phyloP scores from a whole-genome alignment of 139 green algal species.

The Volvox reticuliferus region DNA sequence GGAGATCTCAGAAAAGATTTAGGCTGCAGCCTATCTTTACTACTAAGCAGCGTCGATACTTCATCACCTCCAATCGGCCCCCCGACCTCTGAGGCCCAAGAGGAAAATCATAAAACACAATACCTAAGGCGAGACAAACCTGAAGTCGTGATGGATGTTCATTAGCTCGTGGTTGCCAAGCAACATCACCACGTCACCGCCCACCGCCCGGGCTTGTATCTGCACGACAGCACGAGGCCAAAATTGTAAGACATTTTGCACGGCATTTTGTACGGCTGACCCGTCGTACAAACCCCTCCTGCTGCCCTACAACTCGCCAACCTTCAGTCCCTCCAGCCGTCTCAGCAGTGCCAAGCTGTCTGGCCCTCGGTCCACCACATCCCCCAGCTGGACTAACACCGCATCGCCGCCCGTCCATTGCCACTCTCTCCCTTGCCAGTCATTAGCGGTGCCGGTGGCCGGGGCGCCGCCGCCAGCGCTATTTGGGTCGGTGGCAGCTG shows the following conservation, averaged over 20 bases:
- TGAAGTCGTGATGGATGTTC: conserved; percentile 54
- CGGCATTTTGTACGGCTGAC: not conserved
- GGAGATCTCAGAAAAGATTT: no score
- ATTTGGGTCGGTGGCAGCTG: no score
- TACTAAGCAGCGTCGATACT: no score
- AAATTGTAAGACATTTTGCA: not conserved
- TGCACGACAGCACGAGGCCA: not conserved
- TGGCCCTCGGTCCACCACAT: conserved; percentile 56
- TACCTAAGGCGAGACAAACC: no score
- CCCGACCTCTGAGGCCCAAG: no score
- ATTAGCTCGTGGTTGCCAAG: conserved; percentile 63
- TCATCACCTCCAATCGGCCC: no score
- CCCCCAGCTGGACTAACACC: conserved; percentile 52
- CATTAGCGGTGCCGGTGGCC: not conserved
- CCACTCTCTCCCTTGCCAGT: not conserved
- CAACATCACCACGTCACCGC: conserved; percentile 48
- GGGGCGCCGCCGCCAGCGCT: not conserved
- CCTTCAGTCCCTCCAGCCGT: conserved; percentile 45
- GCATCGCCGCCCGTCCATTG: conserved; percentile 15
- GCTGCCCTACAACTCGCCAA: not conserved
- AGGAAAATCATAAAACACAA: no score
- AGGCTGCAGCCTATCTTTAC: no score
- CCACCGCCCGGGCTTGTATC: conserved; percentile 21
- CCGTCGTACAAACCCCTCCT: not conserved
- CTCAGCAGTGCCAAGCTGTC: conserved; percentile 48